phyloP scores from a whole-genome alignment of 176 grass and related monocot genomes.

The Chloris gayana region DNA sequence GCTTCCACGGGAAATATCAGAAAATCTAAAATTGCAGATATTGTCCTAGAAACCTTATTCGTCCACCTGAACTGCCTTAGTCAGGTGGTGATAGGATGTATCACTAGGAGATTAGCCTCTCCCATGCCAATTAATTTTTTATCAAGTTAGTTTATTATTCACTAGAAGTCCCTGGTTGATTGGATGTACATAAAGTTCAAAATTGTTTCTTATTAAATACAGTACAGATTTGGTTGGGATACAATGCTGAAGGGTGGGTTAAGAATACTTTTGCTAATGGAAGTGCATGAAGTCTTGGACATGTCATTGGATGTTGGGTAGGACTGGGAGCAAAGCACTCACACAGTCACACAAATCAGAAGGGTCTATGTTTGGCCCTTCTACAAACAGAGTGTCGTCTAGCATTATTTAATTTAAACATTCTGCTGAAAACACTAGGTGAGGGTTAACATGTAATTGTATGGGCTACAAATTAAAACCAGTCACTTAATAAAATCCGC shows the following conservation, averaged over 20 bases:
- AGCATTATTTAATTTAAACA: not conserved
- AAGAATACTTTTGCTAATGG: not conserved
- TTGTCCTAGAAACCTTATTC: slow-evolving; percentile 1
- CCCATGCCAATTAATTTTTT: not conserved
- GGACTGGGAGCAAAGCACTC: not conserved
- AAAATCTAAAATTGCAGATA: not conserved
- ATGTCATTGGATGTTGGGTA: not conserved
- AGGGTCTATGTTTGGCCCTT: not conserved
- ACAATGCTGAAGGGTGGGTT: not conserved
- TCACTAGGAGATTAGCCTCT: not conserved
- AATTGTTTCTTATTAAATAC: slow-evolving; percentile 1
- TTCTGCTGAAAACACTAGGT: not conserved
- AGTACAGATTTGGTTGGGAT: not conserved
- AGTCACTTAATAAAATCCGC: not conserved
- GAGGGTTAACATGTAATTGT: not conserved
- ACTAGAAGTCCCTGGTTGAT: not conserved
- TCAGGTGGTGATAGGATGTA: not conserved
- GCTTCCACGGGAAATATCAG: slow-evolving; percentile 11
- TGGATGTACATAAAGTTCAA: not conserved
- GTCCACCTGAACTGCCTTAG: slow-evolving; percentile 1
- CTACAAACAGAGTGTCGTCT: not conserved
- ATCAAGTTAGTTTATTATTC: not conserved
- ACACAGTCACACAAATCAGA: not conserved
- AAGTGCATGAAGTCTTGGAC: slow-evolving; percentile 17
- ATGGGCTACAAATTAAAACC: not conserved